Conservation (phyloP, 2,329 filamentous ascomycete species). For the Fusarium torulosum region DNA sequence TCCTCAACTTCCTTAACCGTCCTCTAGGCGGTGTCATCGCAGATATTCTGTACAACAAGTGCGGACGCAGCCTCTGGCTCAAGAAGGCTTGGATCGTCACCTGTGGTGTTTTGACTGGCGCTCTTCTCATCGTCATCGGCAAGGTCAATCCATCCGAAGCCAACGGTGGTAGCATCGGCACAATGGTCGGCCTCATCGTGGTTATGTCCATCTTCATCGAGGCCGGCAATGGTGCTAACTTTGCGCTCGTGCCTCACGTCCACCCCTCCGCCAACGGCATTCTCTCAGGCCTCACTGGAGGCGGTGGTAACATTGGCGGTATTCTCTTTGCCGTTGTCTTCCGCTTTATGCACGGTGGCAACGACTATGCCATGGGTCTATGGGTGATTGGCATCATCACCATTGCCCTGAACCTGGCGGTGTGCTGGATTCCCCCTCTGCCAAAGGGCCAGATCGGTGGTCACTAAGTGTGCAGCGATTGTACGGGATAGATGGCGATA, state of each 20-base stretch:
- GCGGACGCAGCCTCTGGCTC: constrained; percentile 52
- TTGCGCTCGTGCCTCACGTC: constrained; percentile 87
- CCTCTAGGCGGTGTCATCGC: constrained; percentile 72
- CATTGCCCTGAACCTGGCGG: constrained; percentile 75
- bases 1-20: constrained; percentile 76
- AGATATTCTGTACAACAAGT: constrained; percentile 62
- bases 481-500: not conserved
- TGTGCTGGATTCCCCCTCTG: constrained; percentile 68
- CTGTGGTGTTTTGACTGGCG: constrained; percentile 72
- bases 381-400: constrained; percentile 87
- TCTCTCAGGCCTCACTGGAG: constrained; percentile 83
- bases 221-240: constrained; percentile 87
- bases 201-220: constrained; percentile 86
- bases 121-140: constrained; percentile 71
- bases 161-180: constrained; percentile 54
- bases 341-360: constrained; percentile 74
- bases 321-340: constrained; percentile 88
- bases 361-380: constrained; percentile 75
- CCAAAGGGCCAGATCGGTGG: constrained; percentile 60
- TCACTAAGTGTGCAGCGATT: constrained; percentile 32
- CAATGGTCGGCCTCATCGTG: constrained; percentile 82
- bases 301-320: constrained; percentile 85
- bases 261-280: constrained; percentile 84
- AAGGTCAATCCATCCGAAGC: constrained; percentile 71
- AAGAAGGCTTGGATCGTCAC: constrained; percentile 61